Evolutionary conservation across 352 stramenopile genomes (phyloP).

Genomic region (Thalassiosira mediterranea): DNA sequence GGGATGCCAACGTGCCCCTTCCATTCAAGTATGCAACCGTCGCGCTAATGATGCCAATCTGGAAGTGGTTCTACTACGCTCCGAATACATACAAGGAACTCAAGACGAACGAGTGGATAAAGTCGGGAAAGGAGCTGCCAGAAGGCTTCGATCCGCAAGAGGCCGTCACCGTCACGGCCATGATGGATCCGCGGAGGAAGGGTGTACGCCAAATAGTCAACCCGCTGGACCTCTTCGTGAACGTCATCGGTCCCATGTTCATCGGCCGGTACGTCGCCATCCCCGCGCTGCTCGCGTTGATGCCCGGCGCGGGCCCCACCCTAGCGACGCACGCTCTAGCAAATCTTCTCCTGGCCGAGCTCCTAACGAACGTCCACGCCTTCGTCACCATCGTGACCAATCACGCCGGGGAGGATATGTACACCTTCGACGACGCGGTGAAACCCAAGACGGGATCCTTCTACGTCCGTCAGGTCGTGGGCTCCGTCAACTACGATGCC

Average conservation of each 20-base stretch:
- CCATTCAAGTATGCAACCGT: slow-evolving; percentile 65
- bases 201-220: slow-evolving; percentile 39
- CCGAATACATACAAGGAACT: slow-evolving; percentile 82
- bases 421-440: slow-evolving; percentile 68
- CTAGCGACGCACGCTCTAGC: slow-evolving; percentile 63
- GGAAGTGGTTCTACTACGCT: slow-evolving; percentile 82
- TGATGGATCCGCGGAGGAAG: slow-evolving; percentile 33
- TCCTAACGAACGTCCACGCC: slow-evolving; percentile 77
- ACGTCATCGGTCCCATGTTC: slow-evolving; percentile 69
- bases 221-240: slow-evolving; percentile 54
- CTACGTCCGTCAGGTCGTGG: slow-evolving; percentile 78
- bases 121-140: slow-evolving; percentile 39
- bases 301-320: slow-evolving; percentile 30
- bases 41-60: slow-evolving; percentile 46
- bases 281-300: slow-evolving; percentile 54
- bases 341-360: slow-evolving; percentile 74
- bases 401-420: slow-evolving; percentile 81
- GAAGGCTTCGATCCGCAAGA: slow-evolving; percentile 28
- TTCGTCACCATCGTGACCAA: slow-evolving; percentile 82
- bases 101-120: slow-evolving; percentile 48
- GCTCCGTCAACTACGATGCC: slow-evolving; percentile 58
- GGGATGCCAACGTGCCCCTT: slow-evolving; percentile 46
- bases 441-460: slow-evolving; percentile 71
- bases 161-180: slow-evolving; percentile 47
- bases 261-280: slow-evolving; percentile 61